These are phyloP conservation scores for Avena sativa DNA, from an alignment of 176 grass and related monocot species.

Conservation along the genomic window DNA sequence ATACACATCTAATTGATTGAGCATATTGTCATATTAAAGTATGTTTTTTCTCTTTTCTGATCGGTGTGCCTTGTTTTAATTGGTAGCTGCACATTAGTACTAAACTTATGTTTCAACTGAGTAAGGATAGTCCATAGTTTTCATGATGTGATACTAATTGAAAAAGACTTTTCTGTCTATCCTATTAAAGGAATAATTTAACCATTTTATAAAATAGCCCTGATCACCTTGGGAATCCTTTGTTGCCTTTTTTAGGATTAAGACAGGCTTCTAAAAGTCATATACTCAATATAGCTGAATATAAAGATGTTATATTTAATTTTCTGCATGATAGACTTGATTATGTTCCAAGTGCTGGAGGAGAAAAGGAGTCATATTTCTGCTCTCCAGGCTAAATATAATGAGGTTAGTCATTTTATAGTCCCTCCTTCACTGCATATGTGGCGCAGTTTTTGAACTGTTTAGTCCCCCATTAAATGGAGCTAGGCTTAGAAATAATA, in stretches of 20 bases:
- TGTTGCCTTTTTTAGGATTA: not conserved
- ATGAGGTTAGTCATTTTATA: constrained; percentile 59
- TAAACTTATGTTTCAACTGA: not conserved
- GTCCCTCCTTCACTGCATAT: not conserved
- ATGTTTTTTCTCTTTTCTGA: not conserved
- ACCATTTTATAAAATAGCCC: not conserved
- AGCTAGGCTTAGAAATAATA: not conserved
- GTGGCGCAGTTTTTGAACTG: not conserved
- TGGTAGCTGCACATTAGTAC: not conserved
- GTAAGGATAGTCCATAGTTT: not conserved
- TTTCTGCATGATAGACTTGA: not conserved
- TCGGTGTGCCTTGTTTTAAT: not conserved
- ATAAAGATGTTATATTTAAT: not conserved
- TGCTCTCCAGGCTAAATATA: constrained; percentile 50
- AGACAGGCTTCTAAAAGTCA: not conserved
- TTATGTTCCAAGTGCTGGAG: constrained; percentile 49
- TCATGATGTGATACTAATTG: not conserved
- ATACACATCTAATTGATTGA: not conserved
- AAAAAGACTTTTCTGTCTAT: not conserved
- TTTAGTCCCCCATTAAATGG: not conserved
- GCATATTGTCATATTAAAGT: not conserved
- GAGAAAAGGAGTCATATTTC: constrained; percentile 59
- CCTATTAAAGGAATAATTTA: not conserved
- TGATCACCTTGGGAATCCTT: not conserved
- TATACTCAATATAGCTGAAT: not conserved